Conservation (phyloP, 805 yeast species). For the Yarrowia sp. region DNA sequence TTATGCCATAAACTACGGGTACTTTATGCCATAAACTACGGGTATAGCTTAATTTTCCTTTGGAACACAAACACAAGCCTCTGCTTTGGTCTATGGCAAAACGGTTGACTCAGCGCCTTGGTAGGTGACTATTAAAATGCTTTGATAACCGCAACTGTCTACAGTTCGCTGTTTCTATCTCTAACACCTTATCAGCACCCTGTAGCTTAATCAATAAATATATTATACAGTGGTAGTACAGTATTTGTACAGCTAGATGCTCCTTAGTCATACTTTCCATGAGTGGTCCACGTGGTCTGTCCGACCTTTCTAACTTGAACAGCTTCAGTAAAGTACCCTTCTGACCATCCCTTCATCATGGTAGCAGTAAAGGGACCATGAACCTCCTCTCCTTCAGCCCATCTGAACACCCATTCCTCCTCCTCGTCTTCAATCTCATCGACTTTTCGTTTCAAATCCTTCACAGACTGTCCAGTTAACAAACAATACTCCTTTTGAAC, state of each 20-base stretch:
- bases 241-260: no score
- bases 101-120: no score
- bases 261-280: conserved; percentile 16
- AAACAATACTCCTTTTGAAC: conserved; percentile 55
- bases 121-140: no score
- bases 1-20: no score
- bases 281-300: conserved; percentile 3
- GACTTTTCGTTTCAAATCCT: conserved; percentile 44
- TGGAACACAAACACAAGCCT: no score
- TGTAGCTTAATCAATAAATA: not conserved
- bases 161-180: no score
- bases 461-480: conserved; percentile 53
- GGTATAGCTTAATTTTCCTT: no score
- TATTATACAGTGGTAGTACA: not conserved
- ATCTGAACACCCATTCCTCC: conserved; percentile 58
- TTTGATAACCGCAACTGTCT: no score
- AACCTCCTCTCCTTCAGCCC: conserved; percentile 55
- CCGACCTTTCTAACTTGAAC: conserved; percentile 54
- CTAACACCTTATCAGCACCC: no score
- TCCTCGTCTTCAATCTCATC: conserved; percentile 45
- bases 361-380: conserved; percentile 60
- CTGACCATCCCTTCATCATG: conserved; percentile 61
- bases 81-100: no score
- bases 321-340: conserved; percentile 56
- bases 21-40: no score